Evolutionary conservation across 306 rosid species (phyloP), one percentile per base, ranked within the genome.

Genomic region (Cicer judaicum): DNA sequence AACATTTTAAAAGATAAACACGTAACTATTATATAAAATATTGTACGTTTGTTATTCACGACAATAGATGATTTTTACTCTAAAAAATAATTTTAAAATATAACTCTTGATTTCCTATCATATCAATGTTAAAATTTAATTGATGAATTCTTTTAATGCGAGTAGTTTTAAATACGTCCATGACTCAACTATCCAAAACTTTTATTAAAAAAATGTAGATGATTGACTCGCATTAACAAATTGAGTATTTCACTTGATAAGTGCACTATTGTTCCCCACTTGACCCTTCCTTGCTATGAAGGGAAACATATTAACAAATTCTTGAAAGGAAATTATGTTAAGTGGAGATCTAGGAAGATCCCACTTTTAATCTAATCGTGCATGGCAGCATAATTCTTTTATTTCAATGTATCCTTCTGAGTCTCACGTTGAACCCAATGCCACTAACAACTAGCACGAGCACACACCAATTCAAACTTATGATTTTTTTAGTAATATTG

Each of bases 301-400:
- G 73, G 85, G 78, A 47, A 82, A 75, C 57, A 14, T 43, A 70
- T 19, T 44, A 54, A 54, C 63, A 53, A 19, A 19, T 75, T 41
- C 2, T 68, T 66, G 41, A 75, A 79, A 4, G 34, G 14, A 70
- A 79, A 19, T 6, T 50, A 49, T 40, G 16, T 12, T 80, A 13
- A 81, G 90, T 86, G 92, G 90, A 82, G 7, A 80, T 84, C 89
- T 78, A 86, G 64, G 75, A 18, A 82, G 72, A 74, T 29, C 46
- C 84, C 86, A 88, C 91, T 86, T 64, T 65, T 48, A 47, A 29
- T 75, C 7, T 39, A 8, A 75, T n/a, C 12, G 54, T 69, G 81
- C 41, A 65, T 72, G 61, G 15, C 54, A 39, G 13, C 46, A 39
- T 13, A 69, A 69, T 81, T 82, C 59, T 52, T 74, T 76, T 59